Conservation (phyloP, 441 rosid genomes). For the Biscutella laevigata region DNA sequence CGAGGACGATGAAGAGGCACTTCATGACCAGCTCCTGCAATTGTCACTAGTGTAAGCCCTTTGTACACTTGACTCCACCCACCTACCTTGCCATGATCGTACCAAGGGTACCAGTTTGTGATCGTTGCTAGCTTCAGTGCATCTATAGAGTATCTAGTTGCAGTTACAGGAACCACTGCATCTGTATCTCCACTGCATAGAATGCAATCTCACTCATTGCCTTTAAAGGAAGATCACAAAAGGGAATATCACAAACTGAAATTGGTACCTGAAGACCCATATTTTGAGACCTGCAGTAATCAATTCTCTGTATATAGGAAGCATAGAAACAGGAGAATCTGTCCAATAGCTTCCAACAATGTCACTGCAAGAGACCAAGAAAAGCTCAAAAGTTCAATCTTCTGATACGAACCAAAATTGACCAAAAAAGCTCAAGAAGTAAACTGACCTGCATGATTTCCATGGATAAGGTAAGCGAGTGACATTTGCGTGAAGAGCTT, state of each 20-base stretch:
- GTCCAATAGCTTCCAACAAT: conserved; percentile 63
- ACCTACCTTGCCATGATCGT: conserved; percentile 59
- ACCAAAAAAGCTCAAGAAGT: too few species aligned
- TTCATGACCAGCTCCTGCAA: conserved; percentile 88
- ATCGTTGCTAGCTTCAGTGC: conserved; percentile 72
- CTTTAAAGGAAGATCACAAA: neutral
- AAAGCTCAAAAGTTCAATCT: neutral
- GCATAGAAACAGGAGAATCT: conserved; percentile 85
- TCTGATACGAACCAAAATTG: too few species aligned
- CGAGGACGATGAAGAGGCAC: conserved; percentile 81
- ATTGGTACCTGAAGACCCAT: conserved; percentile 74
- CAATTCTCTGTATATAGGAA: conserved; percentile 79
- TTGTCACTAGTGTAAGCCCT: conserved; percentile 75
- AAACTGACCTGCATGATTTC: conserved; percentile 88
- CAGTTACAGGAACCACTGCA: conserved; percentile 82
- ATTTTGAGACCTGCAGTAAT: conserved; percentile 71
- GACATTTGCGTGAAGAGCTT: conserved; percentile 81
- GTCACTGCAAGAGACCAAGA: conserved; percentile 37
- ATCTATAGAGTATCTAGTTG: conserved; percentile 73
- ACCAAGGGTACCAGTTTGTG: conserved; percentile 83
- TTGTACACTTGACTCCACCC: conserved; percentile 93
- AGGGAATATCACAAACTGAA: neutral
- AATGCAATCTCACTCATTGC: neutral
- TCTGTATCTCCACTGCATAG: conserved; percentile 88
- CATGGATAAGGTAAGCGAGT: conserved; percentile 63